A percentile compares a stretch with the other conserved stretches of the same genome.
Conservation (phyloP, 2,329 filamentous ascomycete species). For the Ramularia collo-cygni region DNA sequence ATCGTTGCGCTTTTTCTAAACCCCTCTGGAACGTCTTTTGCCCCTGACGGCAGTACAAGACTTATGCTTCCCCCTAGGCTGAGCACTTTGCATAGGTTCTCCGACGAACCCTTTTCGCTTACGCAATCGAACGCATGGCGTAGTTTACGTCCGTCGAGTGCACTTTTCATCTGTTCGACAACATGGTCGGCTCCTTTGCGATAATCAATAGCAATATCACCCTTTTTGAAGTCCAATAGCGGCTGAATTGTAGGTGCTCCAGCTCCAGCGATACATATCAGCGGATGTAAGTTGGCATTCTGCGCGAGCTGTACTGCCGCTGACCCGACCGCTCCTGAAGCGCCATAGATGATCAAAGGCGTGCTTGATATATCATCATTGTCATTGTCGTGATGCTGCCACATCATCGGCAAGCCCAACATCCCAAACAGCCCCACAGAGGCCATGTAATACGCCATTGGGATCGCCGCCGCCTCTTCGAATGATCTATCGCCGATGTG, state of each 20-base stretch:
- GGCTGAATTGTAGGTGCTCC: constrained; percentile 32
- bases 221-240: constrained; percentile 34
- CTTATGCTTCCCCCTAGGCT: constrained; percentile 32
- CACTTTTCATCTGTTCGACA: constrained; percentile 39
- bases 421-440: constrained; percentile 35
- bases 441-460: constrained; percentile 36
- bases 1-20: too few relatives aligned
- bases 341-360: constrained; percentile 36
- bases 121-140: constrained; percentile 53
- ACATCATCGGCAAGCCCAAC: constrained; percentile 34
- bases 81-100: constrained; percentile 35
- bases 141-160: constrained; percentile 40
- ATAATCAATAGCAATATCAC: constrained; percentile 46
- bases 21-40: too few relatives aligned
- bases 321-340: constrained; percentile 35
- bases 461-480: constrained; percentile 41
- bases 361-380: too few relatives aligned
- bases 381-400: constrained; percentile 20
- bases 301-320: constrained; percentile 37
- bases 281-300: constrained; percentile 35
- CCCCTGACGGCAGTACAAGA: constrained; percentile 28
- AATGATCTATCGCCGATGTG: constrained; percentile 44
- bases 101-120: constrained; percentile 43
- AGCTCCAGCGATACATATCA: constrained; percentile 38
- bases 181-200: constrained; percentile 49